A percentile compares a stretch with the other conserved stretches of the same genome.
Evolutionary conservation across 2,329 filamentous ascomycete genomes (phyloP).

Genomic region (Aureobasidium pullulans): DNA sequence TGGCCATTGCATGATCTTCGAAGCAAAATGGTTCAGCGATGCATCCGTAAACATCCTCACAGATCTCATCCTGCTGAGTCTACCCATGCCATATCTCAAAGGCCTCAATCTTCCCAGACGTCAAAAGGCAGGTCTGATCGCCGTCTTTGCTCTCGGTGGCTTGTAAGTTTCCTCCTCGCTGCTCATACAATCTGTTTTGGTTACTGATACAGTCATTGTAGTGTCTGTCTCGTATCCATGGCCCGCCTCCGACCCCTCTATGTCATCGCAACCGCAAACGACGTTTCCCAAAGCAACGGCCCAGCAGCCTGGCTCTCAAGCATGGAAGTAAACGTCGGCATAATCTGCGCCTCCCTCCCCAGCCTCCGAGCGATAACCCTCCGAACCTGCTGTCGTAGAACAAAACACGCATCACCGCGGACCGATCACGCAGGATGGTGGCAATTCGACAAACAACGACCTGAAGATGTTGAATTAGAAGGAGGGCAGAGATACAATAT

Average conservation of each 20-base stretch:
- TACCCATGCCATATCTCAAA: conserved; percentile 28
- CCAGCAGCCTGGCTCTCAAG: conserved; percentile 22
- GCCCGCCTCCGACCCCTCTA: conserved; percentile 22
- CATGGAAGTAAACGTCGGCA: conserved; percentile 25
- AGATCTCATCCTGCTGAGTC: conserved; percentile 25
- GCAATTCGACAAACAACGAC: background rate
- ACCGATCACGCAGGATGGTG: background rate
- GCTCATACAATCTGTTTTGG: too few relatives aligned
- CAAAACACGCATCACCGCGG: background rate
- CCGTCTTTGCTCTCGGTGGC: conserved; percentile 28
- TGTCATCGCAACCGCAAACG: conserved; percentile 19
- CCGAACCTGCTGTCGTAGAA: conserved; percentile 17
- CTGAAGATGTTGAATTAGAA: background rate
- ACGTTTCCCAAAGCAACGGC: conserved; percentile 22
- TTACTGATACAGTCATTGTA: background rate
- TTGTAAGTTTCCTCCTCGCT: conserved; percentile 19
- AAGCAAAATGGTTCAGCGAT: conserved; percentile 25
- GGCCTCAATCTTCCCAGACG: conserved; percentile 24
- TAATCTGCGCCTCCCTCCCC: conserved; percentile 23
- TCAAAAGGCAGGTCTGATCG: conserved; percentile 26
- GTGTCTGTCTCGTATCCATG: conserved; percentile 20
- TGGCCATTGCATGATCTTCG: conserved; percentile 21
- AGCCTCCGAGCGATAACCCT: conserved; percentile 23
- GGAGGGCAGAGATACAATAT: background rate
- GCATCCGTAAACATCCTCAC: conserved; percentile 28